Base-by-base conservation (phyloP, 2,329 filamentous ascomycete species). In the Rugonectria rugulosa region DNA sequence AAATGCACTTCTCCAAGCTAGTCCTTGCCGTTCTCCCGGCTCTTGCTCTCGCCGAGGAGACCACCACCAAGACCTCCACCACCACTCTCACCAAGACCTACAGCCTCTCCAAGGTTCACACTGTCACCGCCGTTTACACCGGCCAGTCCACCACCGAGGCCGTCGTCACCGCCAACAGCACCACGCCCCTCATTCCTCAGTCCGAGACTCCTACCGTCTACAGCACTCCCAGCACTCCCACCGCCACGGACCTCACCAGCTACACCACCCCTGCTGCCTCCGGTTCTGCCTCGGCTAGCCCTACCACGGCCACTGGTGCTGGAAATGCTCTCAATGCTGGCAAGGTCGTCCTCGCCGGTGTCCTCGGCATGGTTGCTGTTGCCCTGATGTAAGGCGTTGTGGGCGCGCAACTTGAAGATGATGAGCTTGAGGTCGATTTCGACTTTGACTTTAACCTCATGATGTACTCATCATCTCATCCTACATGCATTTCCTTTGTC, bases 21-120 rank as follows among this genome's bases (percentile, higher is more conserved):
- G 54, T 80, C 66, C 70, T 81, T 57, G 78, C 79, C 57, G 70
- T 81, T 60, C 76, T 87, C 68, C 83, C 84, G 65, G 75, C 83
- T 48, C 69, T 85, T 67, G 83, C 81, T 56, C 65, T 82, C 47
- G 82, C 82, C 11, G 54, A 62, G 47, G 60, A 48, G 17, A 76
- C 77, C 37, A 76, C 79, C 15, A 81, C 79, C 19, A 74, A 73
- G 42, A 85, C 82, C 15, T 75, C 75, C 21, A 86, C 82, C 34
- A 75, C 75, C 51, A 79, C 77, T 40, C 65, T 80, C 64, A 83
- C 80, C 67, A 79, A 78, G 68, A 83, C 80, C 43, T 68, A 82
- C 69, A 83, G 79, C 40, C 77, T 85, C 58, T 77, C 77, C 40
- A 70, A 75, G 66, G 75, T 80, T 27, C 66, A 79, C 66, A 78